phyloP scores from a whole-genome alignment of 179 eudicot genomes.

The Beta lomatogona region DNA sequence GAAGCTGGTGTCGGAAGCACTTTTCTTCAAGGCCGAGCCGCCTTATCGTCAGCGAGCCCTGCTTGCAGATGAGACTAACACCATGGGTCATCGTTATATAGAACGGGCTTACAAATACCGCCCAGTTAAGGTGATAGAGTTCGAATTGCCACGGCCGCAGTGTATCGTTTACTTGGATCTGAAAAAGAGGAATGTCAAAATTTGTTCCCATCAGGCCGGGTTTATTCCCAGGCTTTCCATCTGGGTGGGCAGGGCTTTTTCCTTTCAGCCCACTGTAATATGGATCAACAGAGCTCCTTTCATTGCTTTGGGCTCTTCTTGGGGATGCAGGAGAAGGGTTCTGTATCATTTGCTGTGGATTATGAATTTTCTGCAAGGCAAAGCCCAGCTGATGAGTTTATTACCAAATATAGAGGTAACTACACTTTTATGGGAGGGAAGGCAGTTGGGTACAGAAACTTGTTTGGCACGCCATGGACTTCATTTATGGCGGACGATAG shows the following conservation, averaged over 20 bases:
- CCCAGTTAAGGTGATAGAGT: slow-evolving; percentile 62
- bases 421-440: slow-evolving; percentile 77
- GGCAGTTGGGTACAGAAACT: slow-evolving; percentile 82
- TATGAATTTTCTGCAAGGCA: slow-evolving; percentile 67
- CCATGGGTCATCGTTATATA: slow-evolving; percentile 33
- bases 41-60: slow-evolving; percentile 64
- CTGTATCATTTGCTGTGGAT: slow-evolving; percentile 59
- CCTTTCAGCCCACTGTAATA: slow-evolving; percentile 80
- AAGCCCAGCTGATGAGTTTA: slow-evolving; percentile 49
- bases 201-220: slow-evolving; percentile 58
- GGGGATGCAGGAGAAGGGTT: slow-evolving; percentile 87
- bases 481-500: slow-evolving; percentile 64
- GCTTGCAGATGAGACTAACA: slow-evolving; percentile 40
- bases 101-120: slow-evolving; percentile 73
- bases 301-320: slow-evolving; percentile 78
- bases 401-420: slow-evolving; percentile 56
- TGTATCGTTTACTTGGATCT: slow-evolving; percentile 73
- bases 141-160: slow-evolving; percentile 57
- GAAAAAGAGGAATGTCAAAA: slow-evolving; percentile 57
- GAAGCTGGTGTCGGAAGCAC: slow-evolving; percentile 66
- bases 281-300: slow-evolving; percentile 71
- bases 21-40: slow-evolving; percentile 72
- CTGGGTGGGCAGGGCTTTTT: slow-evolving; percentile 86
- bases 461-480: slow-evolving; percentile 64
- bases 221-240: slow-evolving; percentile 80